Evolutionary conservation across 2,329 filamentous ascomycete genomes (phyloP).

Genomic region (Moelleriella libera): DNA sequence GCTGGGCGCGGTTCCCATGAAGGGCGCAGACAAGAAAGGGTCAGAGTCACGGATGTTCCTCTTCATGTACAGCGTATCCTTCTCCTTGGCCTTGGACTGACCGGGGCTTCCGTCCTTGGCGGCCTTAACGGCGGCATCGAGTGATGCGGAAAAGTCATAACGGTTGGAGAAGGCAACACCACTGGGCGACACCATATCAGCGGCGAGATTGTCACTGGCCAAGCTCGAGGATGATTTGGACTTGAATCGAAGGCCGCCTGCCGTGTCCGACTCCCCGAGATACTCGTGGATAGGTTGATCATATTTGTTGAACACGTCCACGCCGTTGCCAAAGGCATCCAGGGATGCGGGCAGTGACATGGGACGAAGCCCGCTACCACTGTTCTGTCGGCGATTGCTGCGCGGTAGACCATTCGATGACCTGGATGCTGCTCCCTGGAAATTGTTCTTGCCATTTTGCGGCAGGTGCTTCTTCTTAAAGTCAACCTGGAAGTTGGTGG

Average conservation of each 20-base stretch:
- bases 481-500: slow-evolving; percentile 84
- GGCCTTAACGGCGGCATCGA: slow-evolving; percentile 66
- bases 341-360: slow-evolving; percentile 43
- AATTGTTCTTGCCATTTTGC: slow-evolving; percentile 41
- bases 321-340: slow-evolving; percentile 57
- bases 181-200: slow-evolving; percentile 37
- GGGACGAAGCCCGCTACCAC: slow-evolving; percentile 27
- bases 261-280: slow-evolving; percentile 44
- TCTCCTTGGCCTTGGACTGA: slow-evolving; percentile 25
- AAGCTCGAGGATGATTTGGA: slow-evolving; percentile 49
- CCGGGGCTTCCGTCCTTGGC: slow-evolving; percentile 46
- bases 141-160: slow-evolving; percentile 91
- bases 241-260: slow-evolving; percentile 52
- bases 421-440: slow-evolving; percentile 34
- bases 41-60: slow-evolving; percentile 20
- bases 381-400: slow-evolving; percentile 42
- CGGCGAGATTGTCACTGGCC: slow-evolving; percentile 45
- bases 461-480: slow-evolving; percentile 68
- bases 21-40: slow-evolving; percentile 1
- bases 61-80: slow-evolving; percentile 46
- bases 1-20: slow-evolving; percentile 6
- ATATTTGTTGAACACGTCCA: slow-evolving; percentile 39
- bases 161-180: slow-evolving; percentile 77
- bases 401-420: slow-evolving; percentile 45
- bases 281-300: slow-evolving; percentile 47